phyloP scores from a whole-genome alignment of 1,139 yeast species.

The Suhomyces bokatorum region DNA sequence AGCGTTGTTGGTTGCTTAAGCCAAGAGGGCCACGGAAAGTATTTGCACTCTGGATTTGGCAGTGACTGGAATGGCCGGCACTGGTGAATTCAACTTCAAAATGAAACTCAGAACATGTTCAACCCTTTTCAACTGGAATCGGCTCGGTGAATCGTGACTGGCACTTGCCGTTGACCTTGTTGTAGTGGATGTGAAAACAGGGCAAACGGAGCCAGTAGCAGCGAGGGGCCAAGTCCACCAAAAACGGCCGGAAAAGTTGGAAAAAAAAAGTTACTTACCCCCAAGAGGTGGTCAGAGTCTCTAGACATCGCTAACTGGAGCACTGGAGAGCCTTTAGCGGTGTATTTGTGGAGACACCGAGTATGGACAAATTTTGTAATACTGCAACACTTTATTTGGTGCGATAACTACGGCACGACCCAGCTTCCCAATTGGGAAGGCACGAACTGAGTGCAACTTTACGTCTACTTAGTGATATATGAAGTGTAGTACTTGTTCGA shows the following conservation, averaged over 20 bases:
- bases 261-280: conserved; percentile 6
- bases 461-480: too few species aligned
- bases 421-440: not conserved
- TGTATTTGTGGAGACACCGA: not conserved
- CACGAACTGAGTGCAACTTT: not conserved
- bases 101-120: too few species aligned
- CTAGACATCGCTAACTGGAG: conserved; percentile 4
- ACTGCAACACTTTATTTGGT: conserved; percentile 12
- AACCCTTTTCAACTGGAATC: not conserved
- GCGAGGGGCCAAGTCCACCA: not conserved
- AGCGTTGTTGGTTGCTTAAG: too few species aligned
- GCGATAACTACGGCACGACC: conserved; percentile 12
- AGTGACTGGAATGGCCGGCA: too few species aligned
- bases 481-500: too few species aligned
- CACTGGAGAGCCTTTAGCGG: not conserved
- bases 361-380: conserved; percentile 10
- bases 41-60: too few species aligned
- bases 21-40: too few species aligned
- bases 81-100: too few species aligned
- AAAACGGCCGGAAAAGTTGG: not conserved
- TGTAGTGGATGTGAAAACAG: conserved; percentile 8
- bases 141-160: not conserved
- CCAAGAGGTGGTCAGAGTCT: conserved; percentile 5
- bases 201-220: not conserved
- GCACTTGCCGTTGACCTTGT: not conserved